Base-by-base conservation (phyloP, 495 filamentous ascomycete species). In the Aspergillus haitiensis region DNA sequence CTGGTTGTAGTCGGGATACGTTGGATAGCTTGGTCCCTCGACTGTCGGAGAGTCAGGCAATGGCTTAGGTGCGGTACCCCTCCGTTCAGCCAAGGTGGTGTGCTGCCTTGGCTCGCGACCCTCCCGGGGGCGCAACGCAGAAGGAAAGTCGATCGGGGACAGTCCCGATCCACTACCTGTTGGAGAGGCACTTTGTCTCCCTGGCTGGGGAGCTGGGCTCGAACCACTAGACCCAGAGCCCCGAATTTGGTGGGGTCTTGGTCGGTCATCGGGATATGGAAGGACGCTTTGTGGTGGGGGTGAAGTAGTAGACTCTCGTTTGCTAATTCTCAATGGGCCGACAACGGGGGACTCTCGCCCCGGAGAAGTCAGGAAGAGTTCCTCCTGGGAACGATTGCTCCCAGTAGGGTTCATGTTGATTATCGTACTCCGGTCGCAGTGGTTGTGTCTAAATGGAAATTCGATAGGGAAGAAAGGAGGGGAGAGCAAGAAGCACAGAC, bases 301-400 rank as follows among this genome's bases (percentile, higher is more conserved):
- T 59, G 67, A 67, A 49, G 78, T 68, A 13, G 80, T 75, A 27
- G 21, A 27, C 49, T 79, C 74, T 75, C 80, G 69, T 72, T 96
- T 96, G 78, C 85, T 86, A 67, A 97, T 96, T 62, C 91, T 84
- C 70, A 97, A 75, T 32, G 93, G 93, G 57, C 88, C 91, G 59
- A 97, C 83, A 3, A 87, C 88, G 42, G 91, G 88, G 55, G 87
- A 86, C 52, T 86, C 83, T 35, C 79, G 82, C 13, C 82, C 75
- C 7, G 68, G 49, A 56, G 58, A 60, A 63, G 81, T 81, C 63
- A 93, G 80, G 71, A 93, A 93, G 70, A 94, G 84, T 78, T 93
- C 90, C 61, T 89, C 88, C 40, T 88, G 82, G 10, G 74, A 72
- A 52, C 82, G 81, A 63, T 83, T 78, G 65, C 83, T 80, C 56